A percentile compares a stretch with the other conserved stretches of the same genome.
Evolutionary conservation across 202 grass and related monocot genomes (phyloP).

Genomic region (Brachypodium distachyon): DNA sequence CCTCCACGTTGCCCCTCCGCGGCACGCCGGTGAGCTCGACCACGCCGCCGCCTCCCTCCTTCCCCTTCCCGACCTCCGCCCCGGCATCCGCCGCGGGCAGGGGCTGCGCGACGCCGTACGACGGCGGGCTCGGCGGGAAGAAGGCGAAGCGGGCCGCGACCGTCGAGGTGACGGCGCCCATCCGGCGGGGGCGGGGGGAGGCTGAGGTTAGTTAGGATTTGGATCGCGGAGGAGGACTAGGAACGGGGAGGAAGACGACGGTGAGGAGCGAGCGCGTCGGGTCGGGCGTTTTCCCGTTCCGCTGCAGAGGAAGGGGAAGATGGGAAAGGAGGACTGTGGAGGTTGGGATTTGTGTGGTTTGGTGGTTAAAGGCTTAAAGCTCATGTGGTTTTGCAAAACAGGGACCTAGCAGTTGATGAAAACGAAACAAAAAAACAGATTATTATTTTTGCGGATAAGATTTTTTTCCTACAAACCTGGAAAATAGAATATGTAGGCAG

Average conservation of each 20-base stretch:
- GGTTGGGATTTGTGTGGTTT: background rate
- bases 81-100: background rate
- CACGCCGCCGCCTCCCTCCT: background rate
- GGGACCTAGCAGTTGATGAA: too few species aligned
- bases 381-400: background rate
- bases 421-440: too few species aligned
- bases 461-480: too few species aligned
- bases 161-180: slow-evolving; percentile 85
- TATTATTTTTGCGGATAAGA: too few species aligned
- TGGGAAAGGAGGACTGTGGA: background rate
- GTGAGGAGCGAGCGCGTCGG: slow-evolving; percentile 7
- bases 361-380: background rate
- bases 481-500: too few species aligned
- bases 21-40: slow-evolving; percentile 61
- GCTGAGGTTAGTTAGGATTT: slow-evolving; percentile 25
- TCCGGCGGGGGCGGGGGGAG: background rate
- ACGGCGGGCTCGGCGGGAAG: slow-evolving; percentile 82
- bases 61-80: background rate
- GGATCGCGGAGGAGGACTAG: background rate
- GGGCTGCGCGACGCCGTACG: slow-evolving; percentile 47
- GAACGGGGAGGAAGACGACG: background rate
- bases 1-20: slow-evolving; percentile 56
- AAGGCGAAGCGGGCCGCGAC: slow-evolving; percentile 88
- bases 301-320: background rate
- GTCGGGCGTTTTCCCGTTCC: slow-evolving; percentile 26